Evolutionary conservation across 163 green algal species (phyloP).

Genomic region (Chloromonas sp.): DNA sequence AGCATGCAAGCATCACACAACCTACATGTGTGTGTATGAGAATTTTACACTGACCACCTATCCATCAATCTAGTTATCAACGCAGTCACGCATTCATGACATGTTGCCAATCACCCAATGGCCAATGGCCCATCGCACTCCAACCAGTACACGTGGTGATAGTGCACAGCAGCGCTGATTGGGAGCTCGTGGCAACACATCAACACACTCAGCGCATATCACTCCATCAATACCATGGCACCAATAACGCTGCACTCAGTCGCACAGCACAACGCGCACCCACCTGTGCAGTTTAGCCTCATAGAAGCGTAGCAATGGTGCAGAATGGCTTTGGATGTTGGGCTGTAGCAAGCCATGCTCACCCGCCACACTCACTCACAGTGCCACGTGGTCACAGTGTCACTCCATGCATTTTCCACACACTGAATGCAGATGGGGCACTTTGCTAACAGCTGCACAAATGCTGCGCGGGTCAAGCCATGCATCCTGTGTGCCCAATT

Average conservation of each 20-base stretch:
- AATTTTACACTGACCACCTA: background rate
- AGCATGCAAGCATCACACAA: background rate
- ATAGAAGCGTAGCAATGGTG: background rate
- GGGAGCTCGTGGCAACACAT: no score
- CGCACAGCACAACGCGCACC: no score
- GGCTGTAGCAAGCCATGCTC: background rate
- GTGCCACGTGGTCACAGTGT: background rate
- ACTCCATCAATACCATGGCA: no score
- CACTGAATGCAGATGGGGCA: constrained; percentile 16
- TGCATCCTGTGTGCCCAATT: constrained; percentile 43
- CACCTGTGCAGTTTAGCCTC: background rate
- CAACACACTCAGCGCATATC: no score
- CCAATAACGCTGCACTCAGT: no score
- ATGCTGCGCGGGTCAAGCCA: constrained; percentile 22
- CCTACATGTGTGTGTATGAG: no score
- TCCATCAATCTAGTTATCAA: background rate
- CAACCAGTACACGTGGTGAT: no score
- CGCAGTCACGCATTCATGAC: background rate
- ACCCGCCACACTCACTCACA: background rate
- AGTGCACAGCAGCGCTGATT: no score
- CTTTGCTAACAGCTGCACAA: constrained; percentile 25
- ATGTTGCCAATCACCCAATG: background rate
- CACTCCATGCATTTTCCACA: no score
- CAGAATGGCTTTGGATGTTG: background rate
- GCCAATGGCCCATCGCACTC: background rate